Evolutionary conservation across 176 grass and related monocot species (phyloP).

Genomic region (Pontederia paniculata): DNA sequence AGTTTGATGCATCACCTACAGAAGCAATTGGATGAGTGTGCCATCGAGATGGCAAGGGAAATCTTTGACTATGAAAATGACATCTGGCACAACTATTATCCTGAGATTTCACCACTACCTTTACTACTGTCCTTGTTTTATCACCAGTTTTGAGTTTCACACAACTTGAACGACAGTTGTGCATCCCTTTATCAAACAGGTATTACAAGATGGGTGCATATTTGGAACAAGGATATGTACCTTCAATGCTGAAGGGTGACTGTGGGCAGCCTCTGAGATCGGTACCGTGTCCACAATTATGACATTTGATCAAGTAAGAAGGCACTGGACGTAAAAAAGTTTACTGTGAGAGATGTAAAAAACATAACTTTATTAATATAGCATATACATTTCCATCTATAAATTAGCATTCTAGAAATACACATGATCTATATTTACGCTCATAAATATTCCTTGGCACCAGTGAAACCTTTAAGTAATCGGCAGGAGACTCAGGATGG

Average conservation of each 20-base stretch:
- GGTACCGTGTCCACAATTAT: conserved; percentile 86
- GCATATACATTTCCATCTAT: too few species aligned
- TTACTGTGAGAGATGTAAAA: neutral
- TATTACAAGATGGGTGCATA: neutral
- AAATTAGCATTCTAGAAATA: neutral
- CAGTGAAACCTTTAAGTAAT: too few species aligned
- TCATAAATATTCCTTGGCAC: too few species aligned
- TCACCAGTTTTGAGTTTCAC: too few species aligned
- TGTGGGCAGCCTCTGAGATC: conserved; percentile 94
- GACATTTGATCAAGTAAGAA: conserved; percentile 76
- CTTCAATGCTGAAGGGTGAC: conserved; percentile 61
- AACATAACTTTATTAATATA: neutral
- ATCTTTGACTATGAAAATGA: neutral
- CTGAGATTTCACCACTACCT: too few species aligned
- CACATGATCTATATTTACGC: neutral
- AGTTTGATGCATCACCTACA: conserved; percentile 61
- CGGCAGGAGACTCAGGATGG: too few species aligned
- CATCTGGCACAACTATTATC: too few species aligned
- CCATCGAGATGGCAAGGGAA: neutral
- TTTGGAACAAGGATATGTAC: conserved; percentile 21
- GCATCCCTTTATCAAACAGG: neutral
- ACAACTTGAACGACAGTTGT: neutral
- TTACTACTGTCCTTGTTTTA: too few species aligned
- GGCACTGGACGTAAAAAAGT: conserved; percentile 47
- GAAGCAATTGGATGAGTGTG: neutral